Base-by-base conservation (phyloP, 208 protist species). In the Angomonas ambiguus region DNA sequence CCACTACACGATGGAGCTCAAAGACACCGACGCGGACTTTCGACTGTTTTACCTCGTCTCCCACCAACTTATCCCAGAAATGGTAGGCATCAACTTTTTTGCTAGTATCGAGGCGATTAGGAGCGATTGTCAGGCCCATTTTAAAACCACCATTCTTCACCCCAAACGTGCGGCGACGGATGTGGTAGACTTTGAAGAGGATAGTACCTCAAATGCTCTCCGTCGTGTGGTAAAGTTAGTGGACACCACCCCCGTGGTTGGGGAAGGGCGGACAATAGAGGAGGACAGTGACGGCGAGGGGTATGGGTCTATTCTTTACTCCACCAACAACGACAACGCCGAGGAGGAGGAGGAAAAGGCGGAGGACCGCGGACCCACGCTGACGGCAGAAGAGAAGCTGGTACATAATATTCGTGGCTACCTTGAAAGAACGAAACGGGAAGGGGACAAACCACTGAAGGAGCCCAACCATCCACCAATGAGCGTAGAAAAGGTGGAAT, bases 71-170 rank as follows among this genome's bases (percentile, higher is more conserved):
- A 72, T 95, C 28, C 86, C 90, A 1, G 90, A 95, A 66, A 71
- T 87, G 71, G 85, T 91, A 20, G 90, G 71, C 0, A 76, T 95
- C 33, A 95, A 95, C 61, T 95, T 95, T 61, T 95, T 81, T 73
- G 84, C 80, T 0, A 85, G 75, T 35, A 30, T 95, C 8, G 83
- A 93, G 55, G 79, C 79, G 3, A 56, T 95, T 22, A 70, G 87
- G 61, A 67, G 56, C 4, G 79, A 83, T 2, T 35, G 32, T 42
- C 57, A 62, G 57, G 31, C 24, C 11, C 10, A 10, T 4, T 59
- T 11, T 5, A 34, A 32, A 18, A 8, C 5, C 2, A 30, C 6
- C 4, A 22, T 59, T 10, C 27, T 5, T n/a, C 53, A n/a, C n/a
- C 24, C 11, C 6, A 30, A 8, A 10, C 4, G 20, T 20, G 11